Evolutionary conservation across 2,329 filamentous ascomycete genomes (phyloP).

Genomic region (Talaromyces sp.): DNA sequence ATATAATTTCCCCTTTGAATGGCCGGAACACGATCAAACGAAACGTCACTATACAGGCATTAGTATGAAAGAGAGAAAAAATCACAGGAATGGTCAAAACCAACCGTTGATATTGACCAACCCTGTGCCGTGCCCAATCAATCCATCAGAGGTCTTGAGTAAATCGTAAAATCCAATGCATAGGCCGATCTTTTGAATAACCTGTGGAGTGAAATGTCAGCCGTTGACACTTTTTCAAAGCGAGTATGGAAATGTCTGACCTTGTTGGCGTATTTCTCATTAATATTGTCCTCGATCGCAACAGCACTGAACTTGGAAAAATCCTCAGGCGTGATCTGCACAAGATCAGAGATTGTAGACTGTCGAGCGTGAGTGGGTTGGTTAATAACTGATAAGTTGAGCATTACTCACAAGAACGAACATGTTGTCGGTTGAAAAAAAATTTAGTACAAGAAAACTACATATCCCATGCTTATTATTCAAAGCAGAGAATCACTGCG

Average conservation of each 20-base stretch:
- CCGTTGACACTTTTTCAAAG: background rate
- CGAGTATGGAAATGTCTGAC: slow-evolving; percentile 35
- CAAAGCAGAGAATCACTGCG: background rate
- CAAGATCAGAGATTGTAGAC: slow-evolving; percentile 88
- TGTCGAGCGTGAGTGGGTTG: slow-evolving; percentile 32
- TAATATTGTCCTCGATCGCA: slow-evolving; percentile 94
- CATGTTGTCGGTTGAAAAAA: slow-evolving; percentile 28
- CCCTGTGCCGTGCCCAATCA: slow-evolving; percentile 89
- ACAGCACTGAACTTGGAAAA: slow-evolving; percentile 75
- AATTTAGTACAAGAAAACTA: background rate
- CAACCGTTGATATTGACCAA: slow-evolving; percentile 89
- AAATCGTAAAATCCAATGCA: slow-evolving; percentile 93
- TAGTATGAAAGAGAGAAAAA: background rate
- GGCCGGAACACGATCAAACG: slow-evolving; percentile 90
- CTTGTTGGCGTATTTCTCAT: slow-evolving; percentile 93
- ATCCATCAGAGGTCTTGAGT: slow-evolving; percentile 80
- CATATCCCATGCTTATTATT: background rate
- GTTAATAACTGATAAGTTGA: background rate
- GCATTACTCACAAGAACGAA: slow-evolving; percentile 45
- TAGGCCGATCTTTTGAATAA: slow-evolving; percentile 89
- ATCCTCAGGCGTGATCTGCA: slow-evolving; percentile 85
- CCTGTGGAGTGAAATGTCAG: slow-evolving; percentile 39
- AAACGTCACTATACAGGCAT: slow-evolving; percentile 67
- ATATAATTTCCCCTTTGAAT: slow-evolving; percentile 89
- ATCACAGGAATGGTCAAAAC: slow-evolving; percentile 19